Evolutionary conservation across 768 basidiomycete species (phyloP), one percentile per base, ranked within the genome.

Genomic region (Dentipellis sp.): DNA sequence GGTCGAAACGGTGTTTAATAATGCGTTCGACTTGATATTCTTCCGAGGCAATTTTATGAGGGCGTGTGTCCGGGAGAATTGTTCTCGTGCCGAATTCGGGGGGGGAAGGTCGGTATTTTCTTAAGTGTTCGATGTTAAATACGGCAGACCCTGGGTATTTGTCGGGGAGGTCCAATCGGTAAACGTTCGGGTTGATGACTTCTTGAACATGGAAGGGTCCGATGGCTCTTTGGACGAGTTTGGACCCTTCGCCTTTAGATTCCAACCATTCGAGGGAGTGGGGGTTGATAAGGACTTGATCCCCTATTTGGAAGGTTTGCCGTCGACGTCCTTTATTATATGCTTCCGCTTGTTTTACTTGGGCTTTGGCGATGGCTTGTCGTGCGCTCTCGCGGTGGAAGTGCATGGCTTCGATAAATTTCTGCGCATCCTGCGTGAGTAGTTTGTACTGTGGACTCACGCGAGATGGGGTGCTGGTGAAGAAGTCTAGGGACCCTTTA

Each of bases 121-220:
- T 49, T 2, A 68, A 59, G 39, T 68, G 66, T 10, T 53, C 52
- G 4, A 65, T 61, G 48, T 68, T 66, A 2, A 68, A 11, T 4
- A 68, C 59, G 2, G 61, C 58, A 36, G 64, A 61, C 16, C 62
- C 62, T 0, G 58, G 52, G 56, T 65, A 68, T 0, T 59, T 61
- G 4, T 57, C 53, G 4, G 56, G 58, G 21, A 67, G 11, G 12
- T 58, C 16, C 8, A 66, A 16, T 14, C 57, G 56, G 53, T 65
- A 67, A n/a, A 59, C 59, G 7, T 62, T 50, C 6, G 62, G 64
- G 51, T 60, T 64, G 3, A 69, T 36, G 35, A 58, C 64, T 39
- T 62, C 48, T 29, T 62, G 54, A 0, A 69, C 52, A 53, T 59
- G 58, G 46, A 67, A 68, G 2, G 67, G 67, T 1, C 67, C 64